Conservation (phyloP, 768 basidiomycete species). For the Mycena floridula region DNA sequence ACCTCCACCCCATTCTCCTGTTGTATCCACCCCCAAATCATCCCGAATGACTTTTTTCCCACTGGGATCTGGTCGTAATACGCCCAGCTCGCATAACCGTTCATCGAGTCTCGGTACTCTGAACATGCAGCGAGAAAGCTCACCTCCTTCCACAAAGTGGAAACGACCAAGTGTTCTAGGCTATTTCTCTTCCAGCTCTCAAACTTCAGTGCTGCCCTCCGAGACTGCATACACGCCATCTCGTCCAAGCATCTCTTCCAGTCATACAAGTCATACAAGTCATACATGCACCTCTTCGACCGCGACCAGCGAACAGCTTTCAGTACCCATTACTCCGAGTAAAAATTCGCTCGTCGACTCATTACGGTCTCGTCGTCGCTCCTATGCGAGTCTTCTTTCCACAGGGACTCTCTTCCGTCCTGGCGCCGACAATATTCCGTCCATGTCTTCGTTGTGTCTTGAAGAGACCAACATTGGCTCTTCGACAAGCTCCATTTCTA, state of each 20-base stretch:
- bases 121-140: conserved; percentile 15
- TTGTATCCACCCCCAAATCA: conserved; percentile 32
- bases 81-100: conserved; percentile 34
- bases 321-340: conserved; percentile 33
- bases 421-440: conserved; percentile 12
- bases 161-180: conserved; percentile 63
- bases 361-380: conserved; percentile 28
- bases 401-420: too few species aligned
- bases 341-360: conserved; percentile 35
- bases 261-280: conserved; percentile 31
- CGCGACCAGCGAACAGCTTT: conserved; percentile 40
- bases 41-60: conserved; percentile 42
- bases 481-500: neutral
- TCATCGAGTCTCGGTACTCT: conserved; percentile 46
- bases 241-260: conserved; percentile 58
- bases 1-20: conserved; percentile 5
- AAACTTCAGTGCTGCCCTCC: conserved; percentile 34
- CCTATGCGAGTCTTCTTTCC: conserved; percentile 24
- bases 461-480: neutral
- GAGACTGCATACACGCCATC: conserved; percentile 36
- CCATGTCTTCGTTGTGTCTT: neutral
- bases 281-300: conserved; percentile 48
- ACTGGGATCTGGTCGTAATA: conserved; percentile 22
- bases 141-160: conserved; percentile 39
- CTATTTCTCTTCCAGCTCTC: conserved; percentile 50